A percentile compares a stretch with the other conserved stretches of the same genome.
phyloP scores from a whole-genome alignment of 1,284 basidiomycete genomes.

The Melampsora americana region DNA sequence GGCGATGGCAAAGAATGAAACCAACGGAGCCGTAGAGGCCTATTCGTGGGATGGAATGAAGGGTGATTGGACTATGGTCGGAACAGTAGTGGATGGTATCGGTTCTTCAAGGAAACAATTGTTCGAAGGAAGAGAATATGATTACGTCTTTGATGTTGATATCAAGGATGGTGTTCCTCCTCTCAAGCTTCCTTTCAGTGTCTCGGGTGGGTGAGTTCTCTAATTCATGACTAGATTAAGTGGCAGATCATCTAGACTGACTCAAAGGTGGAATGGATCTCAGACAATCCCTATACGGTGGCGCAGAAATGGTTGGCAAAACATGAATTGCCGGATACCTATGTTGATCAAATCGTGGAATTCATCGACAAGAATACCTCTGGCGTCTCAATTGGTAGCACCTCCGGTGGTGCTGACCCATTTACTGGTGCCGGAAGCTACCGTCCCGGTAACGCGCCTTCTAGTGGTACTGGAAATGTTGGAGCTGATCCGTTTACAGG shows the following conservation, averaged over 20 bases:
- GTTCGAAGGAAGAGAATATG: constrained; percentile 84
- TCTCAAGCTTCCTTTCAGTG: constrained; percentile 90
- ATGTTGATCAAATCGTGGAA: constrained; percentile 83
- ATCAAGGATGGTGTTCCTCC: constrained; percentile 87
- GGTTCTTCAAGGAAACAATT: constrained; percentile 81
- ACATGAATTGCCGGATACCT: constrained; percentile 77
- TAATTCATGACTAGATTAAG: background rate
- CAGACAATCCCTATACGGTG: constrained; percentile 87
- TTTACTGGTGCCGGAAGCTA: constrained; percentile 37
- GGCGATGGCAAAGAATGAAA: constrained; percentile 38
- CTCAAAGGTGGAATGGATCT: background rate
- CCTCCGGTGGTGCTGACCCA: constrained; percentile 31
- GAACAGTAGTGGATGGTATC: constrained; percentile 91
- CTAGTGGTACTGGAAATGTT: background rate
- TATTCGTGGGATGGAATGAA: constrained; percentile 67
- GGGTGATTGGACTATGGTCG: constrained; percentile 82
- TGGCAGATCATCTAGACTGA: background rate
- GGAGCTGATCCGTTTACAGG: constrained; percentile 38
- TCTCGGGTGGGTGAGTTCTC: constrained; percentile 62
- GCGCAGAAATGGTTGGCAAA: constrained; percentile 82
- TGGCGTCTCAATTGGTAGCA: constrained; percentile 55
- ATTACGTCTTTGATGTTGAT: constrained; percentile 98
- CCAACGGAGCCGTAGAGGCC: constrained; percentile 48
- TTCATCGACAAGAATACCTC: constrained; percentile 91
- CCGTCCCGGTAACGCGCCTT: background rate